These are phyloP conservation scores for Xanthoconium separans DNA, from an alignment of 1,284 basidiomycete species.

Conservation along the genomic window DNA sequence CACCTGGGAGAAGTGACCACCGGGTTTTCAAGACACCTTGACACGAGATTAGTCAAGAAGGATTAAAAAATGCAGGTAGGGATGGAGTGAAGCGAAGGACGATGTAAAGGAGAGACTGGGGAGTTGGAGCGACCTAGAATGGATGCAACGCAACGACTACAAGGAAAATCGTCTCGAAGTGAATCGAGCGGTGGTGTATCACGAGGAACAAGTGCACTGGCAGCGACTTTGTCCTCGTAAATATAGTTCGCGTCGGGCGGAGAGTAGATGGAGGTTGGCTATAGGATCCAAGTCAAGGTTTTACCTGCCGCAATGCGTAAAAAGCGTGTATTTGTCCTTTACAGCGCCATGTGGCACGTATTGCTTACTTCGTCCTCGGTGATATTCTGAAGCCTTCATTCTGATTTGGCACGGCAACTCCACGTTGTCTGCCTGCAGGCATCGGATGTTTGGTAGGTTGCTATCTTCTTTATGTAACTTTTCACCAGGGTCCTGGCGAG, in stretches of 20 bases:
- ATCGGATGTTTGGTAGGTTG: constrained; percentile 31
- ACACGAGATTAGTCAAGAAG: constrained; percentile 22
- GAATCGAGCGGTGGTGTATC: constrained; percentile 43
- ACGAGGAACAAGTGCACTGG: constrained; percentile 26
- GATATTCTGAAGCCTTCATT: constrained; percentile 27
- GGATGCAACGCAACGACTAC: constrained; percentile 29
- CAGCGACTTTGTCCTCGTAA: constrained; percentile 28
- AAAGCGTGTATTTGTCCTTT: constrained; percentile 41
- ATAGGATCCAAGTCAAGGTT: constrained; percentile 28
- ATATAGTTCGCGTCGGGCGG: constrained; percentile 22
- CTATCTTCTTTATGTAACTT: constrained; percentile 36
- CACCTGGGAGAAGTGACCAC: constrained; percentile 16
- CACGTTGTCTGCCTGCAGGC: constrained; percentile 76
- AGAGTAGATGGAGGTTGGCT: constrained; percentile 22
- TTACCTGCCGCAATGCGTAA: constrained; percentile 40
- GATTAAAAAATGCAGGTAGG: constrained; percentile 19
- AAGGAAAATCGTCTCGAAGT: constrained; percentile 43
- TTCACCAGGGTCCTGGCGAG: background rate
- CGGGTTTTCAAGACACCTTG: constrained; percentile 5
- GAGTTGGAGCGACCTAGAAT: constrained; percentile 28
- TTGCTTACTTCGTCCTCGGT: constrained; percentile 36
- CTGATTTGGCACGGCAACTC: constrained; percentile 36
- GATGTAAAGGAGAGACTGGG: constrained; percentile 53
- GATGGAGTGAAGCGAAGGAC: constrained; percentile 29
- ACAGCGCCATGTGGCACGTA: constrained; percentile 35